These are phyloP conservation scores for Huiozyma naganishii DNA, from an alignment of 805 yeast genomes.

Conservation along the genomic window DNA sequence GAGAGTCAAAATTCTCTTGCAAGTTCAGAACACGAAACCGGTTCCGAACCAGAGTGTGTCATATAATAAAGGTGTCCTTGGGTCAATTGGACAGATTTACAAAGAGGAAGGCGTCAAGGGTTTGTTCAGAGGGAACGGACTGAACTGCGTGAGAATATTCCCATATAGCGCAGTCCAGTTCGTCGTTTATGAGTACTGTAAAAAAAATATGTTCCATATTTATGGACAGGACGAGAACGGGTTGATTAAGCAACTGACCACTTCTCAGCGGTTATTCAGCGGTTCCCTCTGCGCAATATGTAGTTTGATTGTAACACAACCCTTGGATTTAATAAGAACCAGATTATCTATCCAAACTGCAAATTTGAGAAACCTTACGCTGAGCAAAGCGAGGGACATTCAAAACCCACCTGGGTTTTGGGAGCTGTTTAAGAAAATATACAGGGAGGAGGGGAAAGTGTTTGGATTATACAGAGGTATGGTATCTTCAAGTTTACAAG, in stretches of 20 bases:
- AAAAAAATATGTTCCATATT: conserved; percentile 30
- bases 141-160: conserved; percentile 80
- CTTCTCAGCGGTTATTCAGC: conserved; percentile 48
- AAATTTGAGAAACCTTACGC: conserved; percentile 33
- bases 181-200: conserved; percentile 63
- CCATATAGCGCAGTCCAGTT: conserved; percentile 95
- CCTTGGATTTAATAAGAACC: conserved; percentile 84
- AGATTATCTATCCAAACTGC: conserved; percentile 87
- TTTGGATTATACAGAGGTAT: conserved; percentile 73
- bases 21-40: conserved; percentile 52
- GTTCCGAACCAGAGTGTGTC: conserved; percentile 3
- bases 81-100: conserved; percentile 71
- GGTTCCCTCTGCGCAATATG: conserved; percentile 77
- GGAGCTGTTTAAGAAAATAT: conserved; percentile 46
- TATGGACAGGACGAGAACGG: conserved; percentile 24
- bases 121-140: conserved; percentile 78
- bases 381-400: conserved; percentile 30
- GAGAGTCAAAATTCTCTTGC: conserved; percentile 83
- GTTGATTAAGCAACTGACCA: conserved; percentile 3
- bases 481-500: conserved; percentile 85
- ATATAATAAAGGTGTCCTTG: conserved; percentile 58
- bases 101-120: conserved; percentile 89
- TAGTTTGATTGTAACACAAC: conserved; percentile 79
- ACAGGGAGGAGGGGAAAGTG: conserved; percentile 71
- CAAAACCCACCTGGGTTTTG: conserved; percentile 62